Percentiles rank a stretch among this genome's conserved stretches.
phyloP scores from a whole-genome alignment of 176 grass and related monocot species.

The Ensete glaucum region DNA sequence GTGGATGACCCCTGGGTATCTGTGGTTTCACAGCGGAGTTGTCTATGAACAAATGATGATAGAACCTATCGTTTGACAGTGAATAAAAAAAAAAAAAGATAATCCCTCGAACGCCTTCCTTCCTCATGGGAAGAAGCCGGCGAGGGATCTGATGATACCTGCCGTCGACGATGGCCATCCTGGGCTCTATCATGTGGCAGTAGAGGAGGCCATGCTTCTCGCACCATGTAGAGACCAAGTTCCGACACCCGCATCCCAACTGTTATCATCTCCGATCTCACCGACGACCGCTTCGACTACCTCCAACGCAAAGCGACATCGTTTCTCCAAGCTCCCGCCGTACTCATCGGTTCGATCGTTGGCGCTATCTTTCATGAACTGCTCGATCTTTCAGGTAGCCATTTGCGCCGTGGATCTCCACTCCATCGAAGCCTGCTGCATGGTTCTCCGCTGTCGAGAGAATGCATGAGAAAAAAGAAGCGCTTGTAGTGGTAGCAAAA shows the following conservation, averaged over 20 bases:
- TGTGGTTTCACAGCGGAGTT: too few species aligned
- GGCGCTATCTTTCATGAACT: background rate
- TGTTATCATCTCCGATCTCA: background rate
- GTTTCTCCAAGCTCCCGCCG: background rate
- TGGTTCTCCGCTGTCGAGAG: too few species aligned
- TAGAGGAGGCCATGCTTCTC: background rate
- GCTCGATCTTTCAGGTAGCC: constrained; percentile 5
- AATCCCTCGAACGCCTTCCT: constrained; percentile 11
- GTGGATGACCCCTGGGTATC: too few species aligned
- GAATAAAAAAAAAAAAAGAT: too few species aligned
- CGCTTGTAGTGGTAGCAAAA: background rate
- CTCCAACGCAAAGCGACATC: background rate
- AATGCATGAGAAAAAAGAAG: background rate
- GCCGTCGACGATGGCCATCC: constrained; percentile 1
- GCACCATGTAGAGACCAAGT: background rate
- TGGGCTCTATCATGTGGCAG: constrained; percentile 4
- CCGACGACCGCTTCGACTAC: background rate
- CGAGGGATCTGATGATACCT: background rate
- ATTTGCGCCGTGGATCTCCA: constrained; percentile 5
- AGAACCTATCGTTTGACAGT: too few species aligned
- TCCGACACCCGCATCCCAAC: background rate
- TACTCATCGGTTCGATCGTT: constrained; percentile 10
- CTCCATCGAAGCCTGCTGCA: background rate
- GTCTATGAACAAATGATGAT: too few species aligned
- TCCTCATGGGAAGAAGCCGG: constrained; percentile 3